Evolutionary conservation across 768 basidiomycete species (phyloP).

Genomic region (Coprinellus micaceus): DNA sequence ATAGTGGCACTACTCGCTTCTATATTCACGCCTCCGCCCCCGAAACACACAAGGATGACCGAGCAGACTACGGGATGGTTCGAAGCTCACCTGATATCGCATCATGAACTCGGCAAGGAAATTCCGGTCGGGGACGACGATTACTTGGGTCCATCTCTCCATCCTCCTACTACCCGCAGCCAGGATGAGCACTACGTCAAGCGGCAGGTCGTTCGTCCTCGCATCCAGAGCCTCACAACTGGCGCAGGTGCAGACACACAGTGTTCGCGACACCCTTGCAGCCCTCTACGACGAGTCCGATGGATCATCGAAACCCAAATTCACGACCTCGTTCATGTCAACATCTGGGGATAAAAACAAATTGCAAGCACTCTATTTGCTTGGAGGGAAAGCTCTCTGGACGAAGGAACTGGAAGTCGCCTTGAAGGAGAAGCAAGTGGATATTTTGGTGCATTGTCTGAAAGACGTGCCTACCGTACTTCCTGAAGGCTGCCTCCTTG

Average conservation of each 20-base stretch:
- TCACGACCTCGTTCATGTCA: constrained; percentile 45
- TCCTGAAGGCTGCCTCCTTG: constrained; percentile 80
- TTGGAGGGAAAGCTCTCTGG: constrained; percentile 93
- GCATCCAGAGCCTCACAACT: constrained; percentile 88
- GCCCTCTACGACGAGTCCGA: constrained; percentile 41
- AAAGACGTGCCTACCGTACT: constrained; percentile 93
- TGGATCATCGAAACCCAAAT: constrained; percentile 28
- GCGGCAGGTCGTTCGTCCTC: constrained; percentile 58
- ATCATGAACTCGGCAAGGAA: no score
- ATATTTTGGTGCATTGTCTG: constrained; percentile 88
- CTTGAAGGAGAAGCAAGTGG: constrained; percentile 66
- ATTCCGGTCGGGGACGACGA: no score
- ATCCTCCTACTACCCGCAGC: background rate
- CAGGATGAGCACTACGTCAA: constrained; percentile 15
- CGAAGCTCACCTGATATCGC: no score
- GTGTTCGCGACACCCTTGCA: constrained; percentile 64
- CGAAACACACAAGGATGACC: no score
- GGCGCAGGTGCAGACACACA: constrained; percentile 85
- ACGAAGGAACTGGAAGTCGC: constrained; percentile 94
- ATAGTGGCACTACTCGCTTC: no score
- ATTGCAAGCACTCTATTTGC: constrained; percentile 76
- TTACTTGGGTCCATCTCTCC: no score
- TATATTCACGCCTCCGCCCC: no score
- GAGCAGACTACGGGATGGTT: no score
- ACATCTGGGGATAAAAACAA: constrained; percentile 91